phyloP scores from a whole-genome alignment of 140 eudicot species.

The Anethum foeniculum region DNA sequence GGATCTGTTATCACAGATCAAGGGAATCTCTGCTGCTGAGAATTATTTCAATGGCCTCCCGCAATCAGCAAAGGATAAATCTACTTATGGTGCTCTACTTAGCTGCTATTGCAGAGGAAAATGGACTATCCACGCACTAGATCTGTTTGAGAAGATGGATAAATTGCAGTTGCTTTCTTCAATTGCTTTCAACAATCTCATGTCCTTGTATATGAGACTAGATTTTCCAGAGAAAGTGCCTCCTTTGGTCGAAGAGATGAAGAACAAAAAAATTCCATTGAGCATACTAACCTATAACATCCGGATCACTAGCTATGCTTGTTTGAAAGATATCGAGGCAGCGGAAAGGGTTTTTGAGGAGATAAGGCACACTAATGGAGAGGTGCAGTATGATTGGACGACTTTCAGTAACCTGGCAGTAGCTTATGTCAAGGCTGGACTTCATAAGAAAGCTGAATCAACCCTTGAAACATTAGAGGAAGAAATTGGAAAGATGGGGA shows the following conservation, averaged over 20 bases:
- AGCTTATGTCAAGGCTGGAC: slow-evolving; percentile 44
- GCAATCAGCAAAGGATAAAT: slow-evolving; percentile 28
- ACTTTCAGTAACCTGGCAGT: slow-evolving; percentile 55
- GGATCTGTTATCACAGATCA: slow-evolving; percentile 51
- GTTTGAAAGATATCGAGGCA: slow-evolving; percentile 54
- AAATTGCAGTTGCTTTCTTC: slow-evolving; percentile 32
- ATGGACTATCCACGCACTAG: slow-evolving; percentile 49
- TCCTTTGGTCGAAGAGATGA: slow-evolving; percentile 57
- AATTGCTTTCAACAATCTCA: slow-evolving; percentile 48
- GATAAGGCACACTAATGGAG: slow-evolving; percentile 29
- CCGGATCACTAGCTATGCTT: slow-evolving; percentile 53
- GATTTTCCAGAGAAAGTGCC: slow-evolving; percentile 65
- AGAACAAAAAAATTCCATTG: slow-evolving; percentile 34
- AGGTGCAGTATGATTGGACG: slow-evolving; percentile 51
- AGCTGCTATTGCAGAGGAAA: slow-evolving; percentile 59
- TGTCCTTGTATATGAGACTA: slow-evolving; percentile 48
- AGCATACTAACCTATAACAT: slow-evolving; percentile 36
- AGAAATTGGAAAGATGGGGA: slow-evolving; percentile 17
- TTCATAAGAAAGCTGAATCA: slow-evolving; percentile 43
- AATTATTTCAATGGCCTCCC: slow-evolving; percentile 48
- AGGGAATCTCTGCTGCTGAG: slow-evolving; percentile 72
- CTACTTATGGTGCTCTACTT: slow-evolving; percentile 73
- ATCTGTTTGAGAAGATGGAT: slow-evolving; percentile 50
- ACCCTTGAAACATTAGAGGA: slow-evolving; percentile 50
- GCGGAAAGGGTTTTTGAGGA: slow-evolving; percentile 67